Evolutionary conservation across 2,329 filamentous ascomycete genomes (phyloP), one percentile per base, ranked within the genome.

Genomic region (Trichophyton mentagrophytes): DNA sequence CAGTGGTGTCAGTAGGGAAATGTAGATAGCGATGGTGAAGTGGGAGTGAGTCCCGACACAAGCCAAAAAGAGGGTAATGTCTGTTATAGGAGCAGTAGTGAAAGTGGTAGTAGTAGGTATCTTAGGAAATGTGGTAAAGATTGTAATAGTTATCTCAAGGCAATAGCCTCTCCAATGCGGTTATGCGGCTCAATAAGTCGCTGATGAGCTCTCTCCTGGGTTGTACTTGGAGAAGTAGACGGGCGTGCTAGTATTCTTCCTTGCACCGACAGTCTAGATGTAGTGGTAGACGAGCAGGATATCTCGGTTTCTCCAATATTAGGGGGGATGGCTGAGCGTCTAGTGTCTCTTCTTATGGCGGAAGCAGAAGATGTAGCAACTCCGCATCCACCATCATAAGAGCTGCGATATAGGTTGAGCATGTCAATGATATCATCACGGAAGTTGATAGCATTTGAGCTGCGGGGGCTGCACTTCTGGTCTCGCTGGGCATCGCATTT

Each of bases 401-500:
- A 59, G 9, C 11, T 25, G n/a, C 57, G 57, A 17, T 59, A 59
- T 17, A 59, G n/a, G 47, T 49, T 59, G 40, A 59, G 57, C 57
- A 59, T 59, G 57, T 59, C 57, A 17, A 46, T 46, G 9, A 59
- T 59, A 5, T 59, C 57, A 49, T 59, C 57, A 27, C 57, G 30
- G 5, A 36, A 17, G 15, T 25, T 42, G 13, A 30, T 17, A 17
- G n/a, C 5, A 11, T 42, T 36, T 20, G 57, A 46, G 7, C 17
- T 22, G 30, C 36, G 55, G 17, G 57, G n/a, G 40, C 42, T 22
- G 25, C 57, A 40, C 38, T 33, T 59, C 13, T 17, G 25, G 1
- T 36, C 44, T 8, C 51, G n/a, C 20, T 49, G 40, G 2, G 46
- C 30, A 27, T 61, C 55, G 36, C 57, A 60, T 27, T 38, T 73